Evolutionary conservation across 306 rosid genomes (phyloP).

Genomic region (Casuarina equisetifolia): DNA sequence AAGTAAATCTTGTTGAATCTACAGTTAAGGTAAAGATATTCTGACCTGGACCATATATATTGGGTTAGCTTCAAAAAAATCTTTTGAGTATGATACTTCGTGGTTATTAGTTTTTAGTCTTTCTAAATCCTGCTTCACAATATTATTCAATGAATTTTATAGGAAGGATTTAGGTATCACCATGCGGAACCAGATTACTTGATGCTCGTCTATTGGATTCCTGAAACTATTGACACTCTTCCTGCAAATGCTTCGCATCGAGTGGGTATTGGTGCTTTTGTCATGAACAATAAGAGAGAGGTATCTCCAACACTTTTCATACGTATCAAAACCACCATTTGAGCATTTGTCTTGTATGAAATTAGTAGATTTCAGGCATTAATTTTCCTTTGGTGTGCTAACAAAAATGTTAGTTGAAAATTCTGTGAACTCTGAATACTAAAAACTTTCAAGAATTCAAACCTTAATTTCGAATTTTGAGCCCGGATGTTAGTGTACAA

Average conservation of each 20-base stretch:
- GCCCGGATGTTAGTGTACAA: no score
- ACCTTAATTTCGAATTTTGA: no score
- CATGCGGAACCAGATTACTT: constrained; percentile 84
- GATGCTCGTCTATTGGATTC: constrained; percentile 80
- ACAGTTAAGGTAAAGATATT: constrained; percentile 54
- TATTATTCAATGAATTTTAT: constrained; percentile 18
- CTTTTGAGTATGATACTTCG: background rate
- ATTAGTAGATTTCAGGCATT: no score
- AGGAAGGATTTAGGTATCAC: constrained; percentile 88
- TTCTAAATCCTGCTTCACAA: background rate
- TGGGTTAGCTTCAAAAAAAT: constrained; percentile 10
- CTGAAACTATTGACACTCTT: constrained; percentile 55
- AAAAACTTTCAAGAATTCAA: no score
- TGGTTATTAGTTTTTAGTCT: background rate
- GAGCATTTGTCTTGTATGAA: no score
- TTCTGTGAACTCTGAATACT: no score
- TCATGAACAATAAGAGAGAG: constrained; percentile 61
- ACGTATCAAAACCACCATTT: background rate
- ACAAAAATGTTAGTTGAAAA: no score
- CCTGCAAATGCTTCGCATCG: constrained; percentile 95
- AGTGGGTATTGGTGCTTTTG: constrained; percentile 74
- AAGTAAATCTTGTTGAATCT: constrained; percentile 55
- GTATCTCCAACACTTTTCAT: constrained; percentile 31
- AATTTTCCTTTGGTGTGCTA: no score
- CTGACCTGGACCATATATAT: background rate